phyloP scores from a whole-genome alignment of 2,329 filamentous ascomycete species.

The Cordyceps pruinosa region DNA sequence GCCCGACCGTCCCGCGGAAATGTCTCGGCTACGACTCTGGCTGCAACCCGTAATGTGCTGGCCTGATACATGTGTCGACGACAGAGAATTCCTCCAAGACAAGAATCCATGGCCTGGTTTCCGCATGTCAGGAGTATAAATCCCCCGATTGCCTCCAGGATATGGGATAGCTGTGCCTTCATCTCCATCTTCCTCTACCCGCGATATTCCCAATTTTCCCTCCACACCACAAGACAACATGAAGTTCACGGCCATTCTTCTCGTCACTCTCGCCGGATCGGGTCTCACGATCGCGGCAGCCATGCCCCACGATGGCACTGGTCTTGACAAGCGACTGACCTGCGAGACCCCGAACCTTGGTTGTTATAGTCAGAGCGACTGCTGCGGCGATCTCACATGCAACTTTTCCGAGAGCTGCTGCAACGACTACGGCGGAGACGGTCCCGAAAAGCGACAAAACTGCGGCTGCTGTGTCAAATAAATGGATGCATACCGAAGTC shows the following conservation, averaged over 20 bases:
- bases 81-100: neutral
- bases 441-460: neutral
- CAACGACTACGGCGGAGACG: slow-evolving; percentile 4
- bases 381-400: slow-evolving; percentile 9
- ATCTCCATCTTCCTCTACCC: too few relatives aligned
- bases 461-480: slow-evolving; percentile 8
- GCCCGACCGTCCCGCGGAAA: neutral
- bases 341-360: neutral
- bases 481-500: too few relatives aligned
- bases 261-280: neutral
- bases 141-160: too few relatives aligned
- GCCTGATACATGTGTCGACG: neutral
- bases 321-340: neutral
- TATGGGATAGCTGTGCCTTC: too few relatives aligned
- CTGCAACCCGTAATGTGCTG: neutral
- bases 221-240: neutral
- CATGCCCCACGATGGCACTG: neutral
- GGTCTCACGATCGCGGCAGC: neutral
- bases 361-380: slow-evolving; percentile 1
- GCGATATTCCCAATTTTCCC: neutral
- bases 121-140: neutral
- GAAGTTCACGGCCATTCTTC: neutral
- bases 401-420: neutral
- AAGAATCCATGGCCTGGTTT: neutral
- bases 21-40: neutral